phyloP scores from a whole-genome alignment of 129 eudicot species.

The Heracleum sosnowskyi region DNA sequence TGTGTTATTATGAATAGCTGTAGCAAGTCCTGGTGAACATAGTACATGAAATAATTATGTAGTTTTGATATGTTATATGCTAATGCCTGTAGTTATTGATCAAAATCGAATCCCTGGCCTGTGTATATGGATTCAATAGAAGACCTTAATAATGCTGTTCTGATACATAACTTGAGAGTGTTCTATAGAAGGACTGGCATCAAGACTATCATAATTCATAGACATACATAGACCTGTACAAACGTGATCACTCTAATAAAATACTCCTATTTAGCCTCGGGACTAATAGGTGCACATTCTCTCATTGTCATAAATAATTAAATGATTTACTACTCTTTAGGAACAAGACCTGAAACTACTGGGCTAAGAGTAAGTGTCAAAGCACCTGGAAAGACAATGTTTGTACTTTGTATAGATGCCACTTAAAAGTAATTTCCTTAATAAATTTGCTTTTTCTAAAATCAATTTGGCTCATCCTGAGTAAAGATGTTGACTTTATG shows the following conservation, averaged over 20 bases:
- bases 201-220: background rate
- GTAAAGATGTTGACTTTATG: background rate
- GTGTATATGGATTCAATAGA: background rate
- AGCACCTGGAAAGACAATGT: background rate
- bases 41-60: background rate
- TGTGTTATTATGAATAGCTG: conserved; percentile 1
- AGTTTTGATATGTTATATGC: background rate
- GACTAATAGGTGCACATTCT: background rate
- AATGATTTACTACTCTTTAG: background rate
- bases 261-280: background rate
- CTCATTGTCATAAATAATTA: background rate
- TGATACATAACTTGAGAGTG: background rate
- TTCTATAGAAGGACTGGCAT: background rate
- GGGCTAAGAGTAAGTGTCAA: background rate
- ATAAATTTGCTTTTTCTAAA: background rate
- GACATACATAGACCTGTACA: background rate
- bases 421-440: background rate
- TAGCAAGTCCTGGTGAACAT: background rate
- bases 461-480: background rate
- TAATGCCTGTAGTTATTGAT: background rate
- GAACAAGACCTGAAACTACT: background rate
- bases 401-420: background rate
- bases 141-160: background rate
- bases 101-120: background rate
- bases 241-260: background rate